Evolutionary conservation across 768 basidiomycete genomes (phyloP).

Genomic region (Suillus subalutaceus): DNA sequence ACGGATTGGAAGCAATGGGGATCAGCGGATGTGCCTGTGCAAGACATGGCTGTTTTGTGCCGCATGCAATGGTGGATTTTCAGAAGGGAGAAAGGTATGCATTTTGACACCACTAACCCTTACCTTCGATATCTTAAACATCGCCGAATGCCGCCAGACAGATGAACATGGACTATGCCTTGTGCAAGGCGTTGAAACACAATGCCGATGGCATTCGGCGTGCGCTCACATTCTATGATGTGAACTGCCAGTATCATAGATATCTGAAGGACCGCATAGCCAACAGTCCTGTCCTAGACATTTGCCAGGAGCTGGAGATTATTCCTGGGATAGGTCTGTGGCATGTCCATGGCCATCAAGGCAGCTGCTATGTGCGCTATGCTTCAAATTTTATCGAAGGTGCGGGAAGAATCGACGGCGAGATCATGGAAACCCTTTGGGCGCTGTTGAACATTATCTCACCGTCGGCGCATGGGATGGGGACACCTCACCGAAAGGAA

Average conservation of each 20-base stretch:
- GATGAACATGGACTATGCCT: background rate
- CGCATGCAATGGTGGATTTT: background rate
- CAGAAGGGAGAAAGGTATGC: slow-evolving; percentile 1
- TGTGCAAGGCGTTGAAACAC: background rate
- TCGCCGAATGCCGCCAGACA: background rate
- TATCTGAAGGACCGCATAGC: background rate
- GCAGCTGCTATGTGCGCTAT: background rate
- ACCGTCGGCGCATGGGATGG: background rate
- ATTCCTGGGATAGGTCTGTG: background rate
- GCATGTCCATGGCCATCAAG: background rate
- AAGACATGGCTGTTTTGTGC: background rate
- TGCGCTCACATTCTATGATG: background rate
- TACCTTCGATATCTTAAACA: too few species aligned
- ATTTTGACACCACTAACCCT: too few species aligned
- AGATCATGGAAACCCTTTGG: background rate
- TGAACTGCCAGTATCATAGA: background rate
- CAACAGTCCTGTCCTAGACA: background rate
- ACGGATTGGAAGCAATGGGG: background rate
- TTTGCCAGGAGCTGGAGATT: background rate
- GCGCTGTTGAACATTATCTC: background rate
- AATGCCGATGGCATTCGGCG: background rate
- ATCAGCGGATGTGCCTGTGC: background rate
- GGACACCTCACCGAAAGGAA: background rate
- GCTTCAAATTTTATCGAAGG: background rate
- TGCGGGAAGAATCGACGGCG: background rate